Evolutionary conservation across 345 rosid genomes (phyloP).

Genomic region (Gossypium longicalyx): DNA sequence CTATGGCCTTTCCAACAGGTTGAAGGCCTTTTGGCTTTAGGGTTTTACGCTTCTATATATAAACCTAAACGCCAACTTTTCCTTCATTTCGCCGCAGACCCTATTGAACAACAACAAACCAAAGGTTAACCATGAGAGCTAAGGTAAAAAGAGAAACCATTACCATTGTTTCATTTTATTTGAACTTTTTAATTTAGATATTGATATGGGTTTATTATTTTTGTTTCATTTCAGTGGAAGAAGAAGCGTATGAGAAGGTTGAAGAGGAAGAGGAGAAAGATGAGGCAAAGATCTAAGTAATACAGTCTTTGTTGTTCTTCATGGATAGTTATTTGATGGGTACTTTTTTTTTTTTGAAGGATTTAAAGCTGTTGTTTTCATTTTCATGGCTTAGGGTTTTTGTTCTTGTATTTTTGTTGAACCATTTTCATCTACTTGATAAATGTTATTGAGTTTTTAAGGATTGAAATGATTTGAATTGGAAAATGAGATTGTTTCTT

Average conservation of each 20-base stretch:
- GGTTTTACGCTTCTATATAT: neutral
- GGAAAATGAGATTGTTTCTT: neutral
- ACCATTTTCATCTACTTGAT: neutral
- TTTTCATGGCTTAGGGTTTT: neutral
- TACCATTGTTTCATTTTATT: neutral
- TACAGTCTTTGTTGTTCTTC: too few relatives aligned
- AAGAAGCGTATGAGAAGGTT: slow-evolving; percentile 99
- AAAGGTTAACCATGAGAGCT: slow-evolving; percentile 53
- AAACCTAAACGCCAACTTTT: neutral
- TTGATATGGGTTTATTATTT: neutral
- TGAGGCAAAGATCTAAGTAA: slow-evolving; percentile 97
- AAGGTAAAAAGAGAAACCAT: slow-evolving; percentile 34
- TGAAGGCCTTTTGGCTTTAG: neutral
- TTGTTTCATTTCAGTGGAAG: slow-evolving; percentile 64
- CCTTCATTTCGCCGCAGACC: slow-evolving; percentile 1
- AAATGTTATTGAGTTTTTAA: neutral
- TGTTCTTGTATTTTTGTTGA: neutral
- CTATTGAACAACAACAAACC: neutral
- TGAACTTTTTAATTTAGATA: neutral
- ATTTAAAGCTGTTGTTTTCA: neutral
- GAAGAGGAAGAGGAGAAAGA: slow-evolving; percentile 99
- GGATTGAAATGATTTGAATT: neutral
- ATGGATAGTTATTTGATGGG: slow-evolving; percentile 44
- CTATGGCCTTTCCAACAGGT: neutral
- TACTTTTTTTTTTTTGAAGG: neutral